Evolutionary conservation across 2,329 filamentous ascomycete species (phyloP), one percentile per base, ranked within the genome.

Genomic region (Parastagonospora nodorum): DNA sequence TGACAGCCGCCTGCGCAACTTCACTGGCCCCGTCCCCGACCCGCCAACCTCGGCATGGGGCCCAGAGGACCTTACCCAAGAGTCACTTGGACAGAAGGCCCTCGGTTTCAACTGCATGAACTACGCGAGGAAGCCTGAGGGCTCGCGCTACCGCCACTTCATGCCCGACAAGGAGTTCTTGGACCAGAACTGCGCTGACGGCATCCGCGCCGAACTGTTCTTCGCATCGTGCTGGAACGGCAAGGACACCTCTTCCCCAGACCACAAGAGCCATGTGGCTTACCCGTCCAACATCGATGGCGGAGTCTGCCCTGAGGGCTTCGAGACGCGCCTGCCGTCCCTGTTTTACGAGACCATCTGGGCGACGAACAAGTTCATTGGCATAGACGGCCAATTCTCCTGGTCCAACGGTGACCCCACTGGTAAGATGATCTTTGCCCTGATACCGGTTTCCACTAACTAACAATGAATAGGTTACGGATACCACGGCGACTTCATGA

Each of bases 61-160:
- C 4, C 49, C 47, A 2, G 77, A 85, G 5, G 83, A 87, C 52
- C 82, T 84, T 64, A 88, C 87, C 9, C 92, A 96, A 77, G 73
- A 75, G 12, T 83, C 86, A 45, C 82, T 97, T 32, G 78, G 77
- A 43, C 88, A 96, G 78, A 91, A 92, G 55, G 90, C 92, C 8
- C 64, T 97, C 27, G 93, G 94, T 3, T 96, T 96, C 83, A 97
- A 97, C 80, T 97, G 94, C 75, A 77, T 99, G 53, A 87, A 97
- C 83, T 97, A 97, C 70, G 78, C 74, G 19, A 64, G 63, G 14
- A 50, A 74, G 0, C 78, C 88, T 2, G 92, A 96, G 73, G 81
- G 82, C 1, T 88, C 92, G 11, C 82, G 96, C 31, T 88, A 85
- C 73, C 90, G 92, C 59, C 92, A 96, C 74, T 86, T 84, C 69